phyloP scores from a whole-genome alignment of 306 rosid genomes.

The Vicia villosa region DNA sequence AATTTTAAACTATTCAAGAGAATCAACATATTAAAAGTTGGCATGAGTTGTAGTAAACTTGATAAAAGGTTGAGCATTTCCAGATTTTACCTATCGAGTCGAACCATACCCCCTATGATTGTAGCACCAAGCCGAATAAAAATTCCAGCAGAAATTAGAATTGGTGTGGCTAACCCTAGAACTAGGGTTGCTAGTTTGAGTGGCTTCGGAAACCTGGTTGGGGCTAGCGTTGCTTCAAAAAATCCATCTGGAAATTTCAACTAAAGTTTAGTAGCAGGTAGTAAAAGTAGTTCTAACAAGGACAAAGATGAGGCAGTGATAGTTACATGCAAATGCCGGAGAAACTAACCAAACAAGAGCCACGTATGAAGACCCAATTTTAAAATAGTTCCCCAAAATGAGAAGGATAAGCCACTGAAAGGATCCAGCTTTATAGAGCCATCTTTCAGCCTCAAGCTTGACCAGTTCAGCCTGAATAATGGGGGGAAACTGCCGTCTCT shows the following conservation, averaged over 20 bases:
- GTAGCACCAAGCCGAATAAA: constrained; percentile 66
- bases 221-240: constrained; percentile 89
- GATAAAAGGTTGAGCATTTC: not conserved
- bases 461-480: constrained; percentile 55
- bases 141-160: constrained; percentile 74
- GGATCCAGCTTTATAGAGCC: constrained; percentile 96
- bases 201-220: constrained; percentile 80
- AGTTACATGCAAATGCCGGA: constrained; percentile 89
- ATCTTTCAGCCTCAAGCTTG: constrained; percentile 92
- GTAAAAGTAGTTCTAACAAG: constrained; percentile 37
- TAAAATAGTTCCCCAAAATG: constrained; percentile 74
- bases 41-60: not conserved
- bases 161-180: constrained; percentile 73
- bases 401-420: constrained; percentile 91
- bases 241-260: constrained; percentile 72
- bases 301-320: constrained; percentile 35
- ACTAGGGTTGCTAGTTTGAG: constrained; percentile 83
- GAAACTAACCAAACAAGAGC: constrained; percentile 95
- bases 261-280: constrained; percentile 35
- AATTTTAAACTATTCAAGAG: not conserved
- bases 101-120: constrained; percentile 68
- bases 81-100: constrained; percentile 82
- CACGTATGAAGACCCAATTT: constrained; percentile 83
- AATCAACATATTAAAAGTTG: too few species aligned
- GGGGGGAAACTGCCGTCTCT: constrained; percentile 53